Evolutionary conservation across 148 eudicot species (phyloP).

Genomic region (Vaccinium myrtillus): DNA sequence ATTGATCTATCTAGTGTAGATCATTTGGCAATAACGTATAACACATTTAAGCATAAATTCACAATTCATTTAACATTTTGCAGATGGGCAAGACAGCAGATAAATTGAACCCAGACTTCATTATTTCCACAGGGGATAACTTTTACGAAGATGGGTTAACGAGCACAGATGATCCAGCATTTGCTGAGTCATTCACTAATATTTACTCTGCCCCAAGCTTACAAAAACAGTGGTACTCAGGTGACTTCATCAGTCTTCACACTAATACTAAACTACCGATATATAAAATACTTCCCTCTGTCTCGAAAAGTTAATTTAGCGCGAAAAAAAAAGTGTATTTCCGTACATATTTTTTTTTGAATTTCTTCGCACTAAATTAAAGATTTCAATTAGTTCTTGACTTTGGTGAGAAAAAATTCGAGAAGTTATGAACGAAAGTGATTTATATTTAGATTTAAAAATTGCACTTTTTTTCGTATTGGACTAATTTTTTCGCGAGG

Average conservation of each 20-base stretch:
- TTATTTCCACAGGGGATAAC: conserved; percentile 12
- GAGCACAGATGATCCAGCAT: background rate
- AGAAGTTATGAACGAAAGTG: no score
- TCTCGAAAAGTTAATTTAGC: no score
- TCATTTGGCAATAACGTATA: background rate
- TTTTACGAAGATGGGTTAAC: conserved; percentile 9
- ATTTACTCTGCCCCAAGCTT: conserved; percentile 11
- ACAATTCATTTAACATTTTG: background rate
- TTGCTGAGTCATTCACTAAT: background rate
- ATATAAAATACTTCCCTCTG: no score
- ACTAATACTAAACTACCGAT: background rate
- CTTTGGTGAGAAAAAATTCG: no score
- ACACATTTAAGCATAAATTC: background rate
- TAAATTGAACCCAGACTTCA: background rate
- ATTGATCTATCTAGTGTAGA: background rate
- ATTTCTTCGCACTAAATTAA: no score
- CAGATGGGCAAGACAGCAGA: conserved; percentile 7
- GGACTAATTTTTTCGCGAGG: no score
- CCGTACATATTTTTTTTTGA: no score
- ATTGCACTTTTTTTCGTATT: no score
- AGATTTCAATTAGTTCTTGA: no score
- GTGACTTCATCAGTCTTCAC: background rate
- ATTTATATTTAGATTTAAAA: no score
- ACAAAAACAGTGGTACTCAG: conserved; percentile 11
- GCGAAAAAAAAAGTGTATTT: no score